phyloP scores from a whole-genome alignment of 2,329 filamentous ascomycete species.

The Cordyceps fumosorosea region DNA sequence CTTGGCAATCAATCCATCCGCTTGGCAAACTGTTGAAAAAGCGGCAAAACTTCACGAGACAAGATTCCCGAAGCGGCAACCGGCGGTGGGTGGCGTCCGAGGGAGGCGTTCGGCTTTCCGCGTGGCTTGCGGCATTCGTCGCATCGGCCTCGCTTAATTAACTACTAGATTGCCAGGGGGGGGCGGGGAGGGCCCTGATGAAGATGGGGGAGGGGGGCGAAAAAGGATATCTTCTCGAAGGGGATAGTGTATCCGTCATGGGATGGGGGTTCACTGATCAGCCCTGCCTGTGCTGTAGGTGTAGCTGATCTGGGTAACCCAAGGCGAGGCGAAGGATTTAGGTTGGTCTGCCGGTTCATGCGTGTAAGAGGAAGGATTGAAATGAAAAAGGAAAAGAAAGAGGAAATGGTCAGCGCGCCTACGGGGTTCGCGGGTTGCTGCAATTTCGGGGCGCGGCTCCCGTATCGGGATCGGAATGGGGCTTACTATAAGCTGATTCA shows the following conservation, averaged over 20 bases:
- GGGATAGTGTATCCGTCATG: neutral
- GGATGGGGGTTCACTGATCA: neutral
- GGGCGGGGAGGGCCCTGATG: neutral
- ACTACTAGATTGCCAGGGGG: neutral
- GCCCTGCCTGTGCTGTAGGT: neutral
- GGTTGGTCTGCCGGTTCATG: neutral
- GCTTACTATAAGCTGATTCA: constrained; percentile 10
- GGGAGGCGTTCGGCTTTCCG: constrained; percentile 7
- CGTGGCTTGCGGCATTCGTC: constrained; percentile 10
- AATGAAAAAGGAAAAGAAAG: neutral
- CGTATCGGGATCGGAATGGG: constrained; percentile 5
- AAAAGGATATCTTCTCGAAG: neutral
- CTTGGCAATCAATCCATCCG: neutral
- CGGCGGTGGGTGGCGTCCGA: neutral
- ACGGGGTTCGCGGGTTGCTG: neutral
- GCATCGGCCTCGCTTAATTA: neutral
- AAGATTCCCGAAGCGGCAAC: neutral
- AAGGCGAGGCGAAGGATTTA: neutral
- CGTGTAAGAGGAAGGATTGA: neutral
- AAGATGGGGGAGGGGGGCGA: neutral
- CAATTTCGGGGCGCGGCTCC: neutral
- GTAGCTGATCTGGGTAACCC: neutral
- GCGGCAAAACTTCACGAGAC: neutral
- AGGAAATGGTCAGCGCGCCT: neutral
- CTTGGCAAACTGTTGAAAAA: neutral